Percentiles rank a stretch among this genome's conserved stretches.
These are phyloP conservation scores for Aspergillus oerlinghausenensis DNA, from an alignment of 2,329 filamentous ascomycete genomes.

Conservation along the genomic window DNA sequence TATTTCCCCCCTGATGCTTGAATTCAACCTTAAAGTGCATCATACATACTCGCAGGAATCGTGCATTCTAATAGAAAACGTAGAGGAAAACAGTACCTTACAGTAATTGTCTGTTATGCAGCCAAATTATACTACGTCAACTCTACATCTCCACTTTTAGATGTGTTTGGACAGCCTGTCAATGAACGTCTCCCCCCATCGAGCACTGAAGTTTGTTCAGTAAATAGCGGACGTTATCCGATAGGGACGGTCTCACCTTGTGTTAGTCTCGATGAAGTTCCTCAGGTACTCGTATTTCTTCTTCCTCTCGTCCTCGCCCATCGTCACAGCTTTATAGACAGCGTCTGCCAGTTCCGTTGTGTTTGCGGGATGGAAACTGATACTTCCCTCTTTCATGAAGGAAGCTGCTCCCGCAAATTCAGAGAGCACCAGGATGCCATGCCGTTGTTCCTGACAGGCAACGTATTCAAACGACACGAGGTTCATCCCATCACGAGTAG, in stretches of 20 bases:
- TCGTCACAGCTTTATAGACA: slow-evolving; percentile 80
- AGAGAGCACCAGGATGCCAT: slow-evolving; percentile 88
- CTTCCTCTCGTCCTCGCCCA: slow-evolving; percentile 74
- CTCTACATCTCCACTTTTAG: background rate
- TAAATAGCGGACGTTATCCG: background rate
- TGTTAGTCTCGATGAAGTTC: slow-evolving; percentile 89
- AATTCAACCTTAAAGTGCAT: background rate
- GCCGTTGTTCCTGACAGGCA: slow-evolving; percentile 76
- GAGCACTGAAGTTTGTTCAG: slow-evolving; percentile 19
- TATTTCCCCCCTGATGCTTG: background rate
- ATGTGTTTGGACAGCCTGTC: slow-evolving; percentile 16
- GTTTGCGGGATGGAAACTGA: slow-evolving; percentile 95
- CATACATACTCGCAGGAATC: background rate
- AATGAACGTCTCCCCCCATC: slow-evolving; percentile 31
- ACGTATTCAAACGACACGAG: slow-evolving; percentile 96
- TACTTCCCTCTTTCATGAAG: slow-evolving; percentile 71
- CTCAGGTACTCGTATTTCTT: slow-evolving; percentile 79
- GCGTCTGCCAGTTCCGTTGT: slow-evolving; percentile 85
- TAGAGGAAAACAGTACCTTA: background rate
- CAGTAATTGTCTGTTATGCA: background rate
- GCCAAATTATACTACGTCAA: background rate
- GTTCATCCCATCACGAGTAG: slow-evolving; percentile 94
- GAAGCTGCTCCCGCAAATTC: slow-evolving; percentile 95
- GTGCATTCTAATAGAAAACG: background rate
- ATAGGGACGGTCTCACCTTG: slow-evolving; percentile 49